Percentiles rank a stretch among this genome's conserved stretches.
Evolutionary conservation across 2,329 filamentous ascomycete species (phyloP).

Genomic region (Podosphaera fusca): DNA sequence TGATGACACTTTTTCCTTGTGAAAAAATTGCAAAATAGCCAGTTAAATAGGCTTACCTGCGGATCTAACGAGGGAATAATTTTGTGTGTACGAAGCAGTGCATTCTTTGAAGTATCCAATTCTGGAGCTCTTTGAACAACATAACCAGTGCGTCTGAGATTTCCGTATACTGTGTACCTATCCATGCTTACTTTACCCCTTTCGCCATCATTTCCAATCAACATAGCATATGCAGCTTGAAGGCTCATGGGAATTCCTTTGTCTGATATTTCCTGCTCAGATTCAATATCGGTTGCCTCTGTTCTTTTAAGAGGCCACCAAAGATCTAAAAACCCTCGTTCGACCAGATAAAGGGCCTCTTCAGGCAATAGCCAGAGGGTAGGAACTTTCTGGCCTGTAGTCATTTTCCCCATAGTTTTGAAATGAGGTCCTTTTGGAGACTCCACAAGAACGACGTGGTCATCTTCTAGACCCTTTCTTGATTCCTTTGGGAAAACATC

Average conservation of each 20-base stretch:
- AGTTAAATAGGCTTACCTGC: slow-evolving; percentile 10
- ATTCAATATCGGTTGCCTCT: slow-evolving; percentile 20
- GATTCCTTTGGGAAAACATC: slow-evolving; percentile 41
- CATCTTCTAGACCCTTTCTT: slow-evolving; percentile 35
- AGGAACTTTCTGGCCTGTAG: slow-evolving; percentile 30
- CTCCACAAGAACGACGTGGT: slow-evolving; percentile 40
- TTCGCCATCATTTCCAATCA: slow-evolving; percentile 48
- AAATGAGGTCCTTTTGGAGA: slow-evolving; percentile 50
- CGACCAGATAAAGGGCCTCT: slow-evolving; percentile 72
- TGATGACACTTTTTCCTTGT: slow-evolving; percentile 8
- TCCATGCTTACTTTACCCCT: slow-evolving; percentile 42
- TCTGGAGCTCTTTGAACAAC: slow-evolving; percentile 48
- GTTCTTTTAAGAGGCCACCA: slow-evolving; percentile 44
- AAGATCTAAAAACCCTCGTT: slow-evolving; percentile 68
- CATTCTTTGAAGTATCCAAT: slow-evolving; percentile 18
- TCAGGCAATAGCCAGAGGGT: slow-evolving; percentile 73
- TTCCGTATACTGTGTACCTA: slow-evolving; percentile 70
- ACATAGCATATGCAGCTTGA: slow-evolving; percentile 69
- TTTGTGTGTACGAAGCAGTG: slow-evolving; percentile 4
- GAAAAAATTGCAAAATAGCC: slow-evolving; percentile 15
- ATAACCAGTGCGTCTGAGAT: slow-evolving; percentile 66
- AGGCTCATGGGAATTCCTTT: slow-evolving; percentile 65
- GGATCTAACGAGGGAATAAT: slow-evolving; percentile 4
- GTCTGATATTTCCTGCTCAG: slow-evolving; percentile 26
- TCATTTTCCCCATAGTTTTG: slow-evolving; percentile 49